These are phyloP conservation scores for Schizophyllum commune DNA, from an alignment of 1,284 basidiomycete genomes.

Conservation along the genomic window DNA sequence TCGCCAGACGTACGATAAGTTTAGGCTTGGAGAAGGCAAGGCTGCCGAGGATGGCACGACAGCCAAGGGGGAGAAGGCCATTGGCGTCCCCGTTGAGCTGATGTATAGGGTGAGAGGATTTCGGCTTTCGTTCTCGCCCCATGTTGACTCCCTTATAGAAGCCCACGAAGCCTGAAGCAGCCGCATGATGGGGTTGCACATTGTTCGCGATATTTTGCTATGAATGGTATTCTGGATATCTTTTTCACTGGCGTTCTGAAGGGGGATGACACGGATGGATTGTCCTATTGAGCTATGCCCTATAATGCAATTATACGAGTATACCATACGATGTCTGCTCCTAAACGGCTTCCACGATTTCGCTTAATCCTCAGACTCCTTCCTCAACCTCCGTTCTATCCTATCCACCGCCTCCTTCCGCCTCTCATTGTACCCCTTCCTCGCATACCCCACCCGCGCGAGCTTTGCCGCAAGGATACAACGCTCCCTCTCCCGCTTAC, in stretches of 20 bases:
- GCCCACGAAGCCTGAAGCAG: too few relatives aligned
- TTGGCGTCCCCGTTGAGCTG: not conserved
- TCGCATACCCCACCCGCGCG: not conserved
- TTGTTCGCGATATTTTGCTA: too few relatives aligned
- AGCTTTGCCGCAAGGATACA: not conserved
- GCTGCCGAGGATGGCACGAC: not conserved
- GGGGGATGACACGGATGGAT: too few relatives aligned
- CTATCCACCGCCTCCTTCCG: not conserved
- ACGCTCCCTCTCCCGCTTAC: not conserved
- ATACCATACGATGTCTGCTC: not conserved
- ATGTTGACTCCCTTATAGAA: too few relatives aligned
- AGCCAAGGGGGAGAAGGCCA: not conserved
- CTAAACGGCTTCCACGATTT: too few relatives aligned
- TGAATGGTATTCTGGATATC: too few relatives aligned
- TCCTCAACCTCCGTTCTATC: not conserved
- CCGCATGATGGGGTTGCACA: too few relatives aligned
- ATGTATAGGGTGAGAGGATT: not conserved
- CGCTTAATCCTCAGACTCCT: not conserved
- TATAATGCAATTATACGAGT: not conserved
- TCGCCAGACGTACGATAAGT: not conserved
- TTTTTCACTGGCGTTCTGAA: too few relatives aligned
- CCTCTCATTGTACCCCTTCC: not conserved
- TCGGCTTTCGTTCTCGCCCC: too few relatives aligned
- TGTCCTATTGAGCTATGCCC: not conserved
- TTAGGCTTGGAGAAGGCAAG: not conserved